These are phyloP conservation scores for Cutaneotrichosporon sp. DNA, from an alignment of 1,284 basidiomycete genomes.

Conservation along the genomic window DNA sequence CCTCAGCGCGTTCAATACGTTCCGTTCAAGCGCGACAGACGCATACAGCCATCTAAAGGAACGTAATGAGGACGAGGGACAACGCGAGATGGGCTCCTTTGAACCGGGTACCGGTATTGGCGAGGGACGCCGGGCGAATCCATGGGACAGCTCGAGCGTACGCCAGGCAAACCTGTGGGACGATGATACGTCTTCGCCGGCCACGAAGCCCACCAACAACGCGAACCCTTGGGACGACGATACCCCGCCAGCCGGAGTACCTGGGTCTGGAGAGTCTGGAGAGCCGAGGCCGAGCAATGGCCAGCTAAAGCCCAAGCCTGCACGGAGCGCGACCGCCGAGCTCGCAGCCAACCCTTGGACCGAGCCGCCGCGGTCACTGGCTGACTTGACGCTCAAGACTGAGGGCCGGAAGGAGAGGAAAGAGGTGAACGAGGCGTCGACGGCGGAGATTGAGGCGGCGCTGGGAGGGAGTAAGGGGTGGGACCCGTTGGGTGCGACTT, in stretches of 20 bases:
- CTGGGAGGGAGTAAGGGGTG: constrained; percentile 45
- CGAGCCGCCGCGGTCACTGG: constrained; percentile 14
- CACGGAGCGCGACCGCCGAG: background rate
- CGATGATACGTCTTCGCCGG: background rate
- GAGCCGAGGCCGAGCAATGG: background rate
- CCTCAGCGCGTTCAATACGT: constrained; percentile 41
- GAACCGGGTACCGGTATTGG: constrained; percentile 31
- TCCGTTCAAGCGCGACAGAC: constrained; percentile 44
- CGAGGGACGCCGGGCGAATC: constrained; percentile 20
- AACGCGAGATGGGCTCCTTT: constrained; percentile 4
- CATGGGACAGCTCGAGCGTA: background rate
- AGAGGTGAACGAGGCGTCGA: constrained; percentile 3
- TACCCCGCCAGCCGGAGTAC: background rate
- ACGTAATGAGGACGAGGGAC: constrained; percentile 30
- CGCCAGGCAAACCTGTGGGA: constrained; percentile 30
- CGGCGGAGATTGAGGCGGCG: constrained; percentile 32
- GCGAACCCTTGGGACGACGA: background rate
- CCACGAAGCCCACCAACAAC: background rate
- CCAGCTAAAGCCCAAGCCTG: background rate
- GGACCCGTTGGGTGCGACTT: constrained; percentile 49
- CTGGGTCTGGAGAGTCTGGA: background rate
- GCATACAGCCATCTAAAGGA: constrained; percentile 43
- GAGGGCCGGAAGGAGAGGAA: constrained; percentile 3
- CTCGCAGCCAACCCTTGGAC: constrained; percentile 28
- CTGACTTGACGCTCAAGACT: constrained; percentile 18